phyloP scores from a whole-genome alignment of 495 filamentous ascomycete genomes.

The Hamigera avellanea region DNA sequence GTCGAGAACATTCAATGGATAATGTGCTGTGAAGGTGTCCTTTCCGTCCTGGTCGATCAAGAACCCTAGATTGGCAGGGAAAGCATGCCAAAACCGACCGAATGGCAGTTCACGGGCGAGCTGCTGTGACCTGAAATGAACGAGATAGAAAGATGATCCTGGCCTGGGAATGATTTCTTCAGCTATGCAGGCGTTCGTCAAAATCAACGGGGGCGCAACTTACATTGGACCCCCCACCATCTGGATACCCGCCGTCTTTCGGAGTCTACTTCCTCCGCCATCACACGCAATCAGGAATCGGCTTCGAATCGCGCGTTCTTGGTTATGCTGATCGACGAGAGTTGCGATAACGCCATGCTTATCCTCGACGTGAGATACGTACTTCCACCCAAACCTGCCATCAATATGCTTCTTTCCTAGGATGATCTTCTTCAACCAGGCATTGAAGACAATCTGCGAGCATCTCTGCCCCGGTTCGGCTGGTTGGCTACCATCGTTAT shows the following conservation, averaged over 20 bases:
- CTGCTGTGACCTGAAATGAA: conserved; percentile 22
- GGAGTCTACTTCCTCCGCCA: conserved; percentile 13
- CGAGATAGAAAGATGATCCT: conserved; percentile 7
- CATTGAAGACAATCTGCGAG: conserved; percentile 12
- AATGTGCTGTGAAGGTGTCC: conserved; percentile 21
- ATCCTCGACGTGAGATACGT: conserved; percentile 6
- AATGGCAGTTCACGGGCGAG: conserved; percentile 7
- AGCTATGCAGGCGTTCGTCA: too few species aligned
- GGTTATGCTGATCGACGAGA: conserved; percentile 4
- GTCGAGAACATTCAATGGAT: conserved; percentile 3
- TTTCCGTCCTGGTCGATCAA: conserved; percentile 19
- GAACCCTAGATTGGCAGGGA: conserved; percentile 6
- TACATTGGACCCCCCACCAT: conserved; percentile 16
- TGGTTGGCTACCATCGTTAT: conserved; percentile 7
- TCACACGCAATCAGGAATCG: conserved; percentile 15
- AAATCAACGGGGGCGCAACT: neutral
- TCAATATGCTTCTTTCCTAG: conserved; percentile 1
- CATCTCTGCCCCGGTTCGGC: conserved; percentile 10
- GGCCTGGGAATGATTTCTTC: conserved; percentile 6
- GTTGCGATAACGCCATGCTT: conserved; percentile 5
- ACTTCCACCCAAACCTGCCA: conserved; percentile 6
- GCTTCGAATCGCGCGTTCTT: conserved; percentile 3
- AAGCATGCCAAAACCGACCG: conserved; percentile 21
- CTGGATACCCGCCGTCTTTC: conserved; percentile 8
- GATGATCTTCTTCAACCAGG: conserved; percentile 6